Evolutionary conservation across 2,329 filamentous ascomycete species (phyloP).

Genomic region (Lachnellula subtilissima): DNA sequence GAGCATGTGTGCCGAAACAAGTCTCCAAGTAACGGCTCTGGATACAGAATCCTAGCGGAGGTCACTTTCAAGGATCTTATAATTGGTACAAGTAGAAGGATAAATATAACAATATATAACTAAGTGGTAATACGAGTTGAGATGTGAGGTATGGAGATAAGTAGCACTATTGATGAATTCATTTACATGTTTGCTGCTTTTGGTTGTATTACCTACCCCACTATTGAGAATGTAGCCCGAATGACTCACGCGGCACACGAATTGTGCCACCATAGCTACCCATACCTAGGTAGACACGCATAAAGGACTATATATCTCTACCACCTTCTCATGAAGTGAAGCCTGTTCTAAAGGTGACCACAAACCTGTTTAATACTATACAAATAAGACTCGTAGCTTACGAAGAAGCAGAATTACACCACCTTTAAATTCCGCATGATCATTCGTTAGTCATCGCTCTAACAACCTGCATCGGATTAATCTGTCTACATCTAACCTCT

Average conservation of each 20-base stretch:
- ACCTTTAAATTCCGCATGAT: not conserved
- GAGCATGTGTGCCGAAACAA: not conserved
- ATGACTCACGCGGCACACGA: not conserved
- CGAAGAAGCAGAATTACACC: not conserved
- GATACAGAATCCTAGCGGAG: not conserved
- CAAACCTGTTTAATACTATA: not conserved
- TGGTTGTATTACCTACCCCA: not conserved
- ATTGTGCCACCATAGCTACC: not conserved
- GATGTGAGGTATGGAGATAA: not conserved
- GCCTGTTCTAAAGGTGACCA: not conserved
- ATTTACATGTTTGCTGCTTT: slow-evolving; percentile 1
- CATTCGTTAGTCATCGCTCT: not conserved
- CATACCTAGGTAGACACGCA: not conserved
- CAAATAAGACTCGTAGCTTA: not conserved
- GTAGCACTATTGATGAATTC: not conserved
- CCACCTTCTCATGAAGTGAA: not conserved
- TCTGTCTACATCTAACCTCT: not conserved
- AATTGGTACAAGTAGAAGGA: too few species aligned
- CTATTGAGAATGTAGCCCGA: not conserved
- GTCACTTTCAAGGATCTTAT: too few species aligned
- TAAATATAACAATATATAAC: too few species aligned
- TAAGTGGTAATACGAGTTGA: too few species aligned
- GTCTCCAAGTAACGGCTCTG: not conserved
- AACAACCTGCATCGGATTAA: slow-evolving; percentile 1
- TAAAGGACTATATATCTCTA: not conserved